Percentiles rank a stretch among this genome's conserved stretches.
phyloP scores from a whole-genome alignment of 2,329 filamentous ascomycete genomes.

The Trichoderma breve region DNA sequence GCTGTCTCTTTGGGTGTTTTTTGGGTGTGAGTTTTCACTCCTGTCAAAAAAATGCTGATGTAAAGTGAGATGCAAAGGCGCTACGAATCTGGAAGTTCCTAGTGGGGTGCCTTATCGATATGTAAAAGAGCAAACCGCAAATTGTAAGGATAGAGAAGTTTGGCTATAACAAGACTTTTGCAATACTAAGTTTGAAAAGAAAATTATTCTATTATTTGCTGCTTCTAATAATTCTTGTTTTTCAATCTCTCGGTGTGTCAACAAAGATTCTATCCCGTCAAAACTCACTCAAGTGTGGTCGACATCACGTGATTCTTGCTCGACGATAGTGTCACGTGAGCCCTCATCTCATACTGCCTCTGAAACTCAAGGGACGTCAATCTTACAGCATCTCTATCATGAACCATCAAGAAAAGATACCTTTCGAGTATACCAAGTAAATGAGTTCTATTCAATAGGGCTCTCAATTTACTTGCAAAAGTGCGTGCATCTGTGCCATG shows the following conservation, averaged over 20 bases:
- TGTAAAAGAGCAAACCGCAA: not conserved
- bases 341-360: not conserved
- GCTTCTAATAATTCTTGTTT: not conserved
- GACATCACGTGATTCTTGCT: not conserved
- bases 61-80: conserved; percentile 12
- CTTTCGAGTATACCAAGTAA: not conserved
- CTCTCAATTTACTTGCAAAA: not conserved
- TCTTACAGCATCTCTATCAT: not conserved
- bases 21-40: not conserved
- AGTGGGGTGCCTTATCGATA: conserved; percentile 22
- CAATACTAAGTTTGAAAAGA: not conserved
- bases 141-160: not conserved
- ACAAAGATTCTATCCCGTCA: not conserved
- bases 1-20: not conserved
- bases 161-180: not conserved
- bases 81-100: not conserved
- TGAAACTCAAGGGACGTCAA: not conserved
- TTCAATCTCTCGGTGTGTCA: not conserved
- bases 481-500: not conserved
- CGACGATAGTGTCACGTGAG: not conserved
- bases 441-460: too few relatives aligned
- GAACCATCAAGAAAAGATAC: not conserved
- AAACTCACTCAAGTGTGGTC: not conserved
- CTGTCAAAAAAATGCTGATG: conserved; percentile 18
- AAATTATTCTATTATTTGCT: too few relatives aligned